A percentile compares a stretch with the other conserved stretches of the same genome.
Evolutionary conservation across 768 basidiomycete species (phyloP).

Genomic region (Rhizopogon salebrosus): DNA sequence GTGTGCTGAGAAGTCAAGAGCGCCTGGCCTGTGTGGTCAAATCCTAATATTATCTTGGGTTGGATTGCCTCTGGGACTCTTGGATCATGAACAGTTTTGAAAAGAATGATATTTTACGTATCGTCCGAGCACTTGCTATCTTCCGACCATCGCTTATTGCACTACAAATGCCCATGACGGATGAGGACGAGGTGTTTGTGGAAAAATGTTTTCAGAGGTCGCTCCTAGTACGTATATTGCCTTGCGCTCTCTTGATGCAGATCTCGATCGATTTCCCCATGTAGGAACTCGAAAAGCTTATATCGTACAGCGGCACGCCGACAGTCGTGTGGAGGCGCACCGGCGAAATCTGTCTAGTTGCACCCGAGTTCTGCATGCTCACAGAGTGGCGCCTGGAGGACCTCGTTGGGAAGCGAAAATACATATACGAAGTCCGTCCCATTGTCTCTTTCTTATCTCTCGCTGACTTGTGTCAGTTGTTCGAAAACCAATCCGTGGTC

Average conservation of each 20-base stretch:
- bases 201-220: conserved; percentile 95
- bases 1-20: conserved; percentile 28
- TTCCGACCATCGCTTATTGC: conserved; percentile 97
- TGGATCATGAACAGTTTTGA: conserved; percentile 62
- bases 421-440: conserved; percentile 36
- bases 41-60: conserved; percentile 31
- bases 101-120: conserved; percentile 91
- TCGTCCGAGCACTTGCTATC: conserved; percentile 91
- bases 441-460: conserved; percentile 12
- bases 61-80: conserved; percentile 26
- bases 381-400: conserved; percentile 90
- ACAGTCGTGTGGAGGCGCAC: conserved; percentile 98
- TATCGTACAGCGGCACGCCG: conserved; percentile 94
- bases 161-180: conserved; percentile 93
- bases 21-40: conserved; percentile 37
- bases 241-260: neutral
- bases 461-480: conserved; percentile 48
- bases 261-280: conserved; percentile 4
- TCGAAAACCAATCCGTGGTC: conserved; percentile 93
- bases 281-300: conserved; percentile 94
- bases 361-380: conserved; percentile 92
- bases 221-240: conserved; percentile 56
- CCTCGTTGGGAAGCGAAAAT: conserved; percentile 54
- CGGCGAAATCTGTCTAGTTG: conserved; percentile 95
- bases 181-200: conserved; percentile 95